Evolutionary conservation across 2,329 filamentous ascomycete species (phyloP).

Genomic region (Cladosporium oxysporum): DNA sequence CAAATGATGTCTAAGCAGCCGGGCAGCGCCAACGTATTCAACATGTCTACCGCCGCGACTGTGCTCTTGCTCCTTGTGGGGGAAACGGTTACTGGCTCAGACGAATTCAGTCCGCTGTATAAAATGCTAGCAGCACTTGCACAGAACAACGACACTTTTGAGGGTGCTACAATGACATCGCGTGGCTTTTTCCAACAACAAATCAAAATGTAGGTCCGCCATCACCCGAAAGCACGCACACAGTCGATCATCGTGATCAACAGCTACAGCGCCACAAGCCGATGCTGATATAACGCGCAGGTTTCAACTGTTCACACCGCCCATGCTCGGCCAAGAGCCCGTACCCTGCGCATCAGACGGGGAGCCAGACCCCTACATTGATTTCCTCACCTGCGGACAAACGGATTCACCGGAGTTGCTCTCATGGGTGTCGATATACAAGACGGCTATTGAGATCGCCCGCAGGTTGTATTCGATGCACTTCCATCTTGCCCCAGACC

Average conservation of each 20-base stretch:
- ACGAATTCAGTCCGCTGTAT: neutral
- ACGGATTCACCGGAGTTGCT: neutral
- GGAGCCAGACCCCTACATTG: neutral
- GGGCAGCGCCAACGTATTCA: neutral
- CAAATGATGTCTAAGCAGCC: neutral
- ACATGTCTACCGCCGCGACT: neutral
- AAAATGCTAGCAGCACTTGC: neutral
- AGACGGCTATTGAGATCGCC: neutral
- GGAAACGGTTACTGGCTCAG: neutral
- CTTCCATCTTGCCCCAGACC: neutral
- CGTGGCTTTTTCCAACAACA: neutral
- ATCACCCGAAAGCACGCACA: neutral
- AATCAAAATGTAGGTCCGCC: neutral
- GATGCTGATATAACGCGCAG: neutral
- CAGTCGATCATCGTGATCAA: neutral
- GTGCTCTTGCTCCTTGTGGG: neutral
- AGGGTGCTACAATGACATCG: neutral
- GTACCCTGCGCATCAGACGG: neutral
- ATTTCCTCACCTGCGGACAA: neutral
- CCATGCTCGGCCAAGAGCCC: neutral
- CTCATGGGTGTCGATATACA: neutral
- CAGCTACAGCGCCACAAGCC: neutral
- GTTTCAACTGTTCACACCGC: neutral
- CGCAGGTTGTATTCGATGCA: neutral
- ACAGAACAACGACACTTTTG: neutral